Evolutionary conservation across 768 basidiomycete genomes (phyloP).

Genomic region (Tulasnella calospora): DNA sequence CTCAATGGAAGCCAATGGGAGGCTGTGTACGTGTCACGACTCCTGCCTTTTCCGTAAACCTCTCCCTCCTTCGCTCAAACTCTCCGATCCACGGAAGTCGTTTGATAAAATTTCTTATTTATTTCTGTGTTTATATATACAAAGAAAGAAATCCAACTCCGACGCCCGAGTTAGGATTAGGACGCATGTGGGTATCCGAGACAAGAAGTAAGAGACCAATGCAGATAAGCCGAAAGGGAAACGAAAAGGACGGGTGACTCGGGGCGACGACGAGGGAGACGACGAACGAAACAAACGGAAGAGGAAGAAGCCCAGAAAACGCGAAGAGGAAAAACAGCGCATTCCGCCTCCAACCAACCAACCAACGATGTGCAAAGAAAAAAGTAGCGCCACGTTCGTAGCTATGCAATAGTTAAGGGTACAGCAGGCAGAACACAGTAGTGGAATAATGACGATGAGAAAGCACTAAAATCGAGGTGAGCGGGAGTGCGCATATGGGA

Average conservation of each 20-base stretch:
- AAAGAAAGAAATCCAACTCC: background rate
- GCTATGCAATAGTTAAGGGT: conserved; percentile 3
- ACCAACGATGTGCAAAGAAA: background rate
- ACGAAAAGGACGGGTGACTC: background rate
- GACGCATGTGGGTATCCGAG: background rate
- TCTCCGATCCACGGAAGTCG: background rate
- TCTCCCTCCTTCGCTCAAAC: background rate
- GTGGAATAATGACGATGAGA: conserved; percentile 1
- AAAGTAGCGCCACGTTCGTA: conserved; percentile 3
- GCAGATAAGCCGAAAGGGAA: background rate
- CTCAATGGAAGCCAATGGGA: conserved; percentile 11
- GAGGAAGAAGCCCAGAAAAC: background rate
- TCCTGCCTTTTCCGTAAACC: conserved; percentile 3
- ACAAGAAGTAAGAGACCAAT: background rate
- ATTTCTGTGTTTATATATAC: background rate
- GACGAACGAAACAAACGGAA: background rate
- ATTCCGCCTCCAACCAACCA: background rate
- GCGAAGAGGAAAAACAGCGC: background rate
- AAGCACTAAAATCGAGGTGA: background rate
- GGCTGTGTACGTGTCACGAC: conserved; percentile 2
- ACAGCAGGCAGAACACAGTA: background rate
- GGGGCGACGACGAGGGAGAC: background rate
- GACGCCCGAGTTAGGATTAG: conserved; percentile 5
- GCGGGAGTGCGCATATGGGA: background rate
- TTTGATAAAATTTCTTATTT: background rate